Conservation (phyloP, 768 basidiomycete genomes). For the Dendrothele bispora region DNA sequence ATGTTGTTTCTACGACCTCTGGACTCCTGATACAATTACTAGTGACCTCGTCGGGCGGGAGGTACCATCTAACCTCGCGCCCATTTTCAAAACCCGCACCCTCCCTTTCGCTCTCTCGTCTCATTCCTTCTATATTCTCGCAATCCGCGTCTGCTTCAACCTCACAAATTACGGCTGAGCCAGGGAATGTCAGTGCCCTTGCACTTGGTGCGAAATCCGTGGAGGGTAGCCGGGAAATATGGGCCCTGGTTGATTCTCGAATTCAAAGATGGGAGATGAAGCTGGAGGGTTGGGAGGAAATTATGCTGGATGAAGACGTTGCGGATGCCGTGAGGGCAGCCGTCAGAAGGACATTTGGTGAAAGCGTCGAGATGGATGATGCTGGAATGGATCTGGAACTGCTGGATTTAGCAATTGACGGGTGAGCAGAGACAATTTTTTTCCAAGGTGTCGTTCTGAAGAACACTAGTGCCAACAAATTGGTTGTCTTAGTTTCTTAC, state of each 20-base stretch:
- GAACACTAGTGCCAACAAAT: constrained; percentile 43
- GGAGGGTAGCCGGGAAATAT: constrained; percentile 54
- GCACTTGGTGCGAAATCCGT: constrained; percentile 45
- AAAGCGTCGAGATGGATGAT: constrained; percentile 36
- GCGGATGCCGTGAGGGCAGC: constrained; percentile 45
- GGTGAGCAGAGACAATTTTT: constrained; percentile 30
- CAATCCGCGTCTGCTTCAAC: constrained; percentile 41
- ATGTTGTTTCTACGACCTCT: constrained; percentile 64
- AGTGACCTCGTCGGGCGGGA: constrained; percentile 68
- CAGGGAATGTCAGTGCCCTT: constrained; percentile 67
- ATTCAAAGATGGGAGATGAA: constrained; percentile 73
- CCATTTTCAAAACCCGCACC: constrained; percentile 59
- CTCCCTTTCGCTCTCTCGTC: constrained; percentile 41
- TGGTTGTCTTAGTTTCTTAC: constrained; percentile 69
- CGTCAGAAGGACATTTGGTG: constrained; percentile 42
- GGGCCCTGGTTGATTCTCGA: constrained; percentile 66
- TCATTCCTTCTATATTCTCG: constrained; percentile 42
- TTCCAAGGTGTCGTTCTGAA: constrained; percentile 7
- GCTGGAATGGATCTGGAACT: constrained; percentile 68
- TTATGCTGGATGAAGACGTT: constrained; percentile 58
- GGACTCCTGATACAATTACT: constrained; percentile 66
- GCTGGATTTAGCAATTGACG: constrained; percentile 64
- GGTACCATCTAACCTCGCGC: constrained; percentile 57
- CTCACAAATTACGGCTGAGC: constrained; percentile 39
- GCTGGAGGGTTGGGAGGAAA: constrained; percentile 69